Conservation (phyloP, 768 basidiomycete genomes). For the Sarcodon aspratus region DNA sequence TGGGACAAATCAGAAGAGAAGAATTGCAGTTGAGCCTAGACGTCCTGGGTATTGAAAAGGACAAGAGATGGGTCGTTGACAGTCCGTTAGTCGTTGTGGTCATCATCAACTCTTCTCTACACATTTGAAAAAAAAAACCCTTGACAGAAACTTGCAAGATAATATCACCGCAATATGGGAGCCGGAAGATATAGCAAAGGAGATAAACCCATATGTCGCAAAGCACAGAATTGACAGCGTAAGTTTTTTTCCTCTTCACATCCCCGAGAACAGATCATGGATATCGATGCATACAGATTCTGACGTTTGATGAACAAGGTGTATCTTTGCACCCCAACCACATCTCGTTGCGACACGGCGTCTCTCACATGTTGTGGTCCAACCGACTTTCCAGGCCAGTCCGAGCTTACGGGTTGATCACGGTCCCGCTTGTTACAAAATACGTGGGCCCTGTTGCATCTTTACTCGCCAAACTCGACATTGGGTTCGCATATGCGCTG, state of each 20-base stretch:
- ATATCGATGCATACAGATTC: conserved; percentile 35
- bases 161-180: conserved; percentile 64
- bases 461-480: conserved; percentile 34
- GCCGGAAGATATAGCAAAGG: conserved; percentile 39
- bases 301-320: conserved; percentile 75
- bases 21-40: conserved; percentile 60
- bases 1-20: conserved; percentile 43
- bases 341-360: conserved; percentile 51
- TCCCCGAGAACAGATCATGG: neutral
- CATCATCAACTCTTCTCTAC: neutral
- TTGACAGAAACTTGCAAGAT: conserved; percentile 54
- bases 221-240: conserved; percentile 55
- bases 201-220: conserved; percentile 47
- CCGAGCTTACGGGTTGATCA: conserved; percentile 47
- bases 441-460: conserved; percentile 49
- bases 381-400: conserved; percentile 12
- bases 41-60: conserved; percentile 47
- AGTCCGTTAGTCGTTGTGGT: conserved; percentile 46
- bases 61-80: conserved; percentile 50
- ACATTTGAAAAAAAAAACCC: neutral
- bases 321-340: conserved; percentile 88
- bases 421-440: conserved; percentile 45
- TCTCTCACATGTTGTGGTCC: conserved; percentile 26
- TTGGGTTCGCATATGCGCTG: conserved; percentile 12
- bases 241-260: neutral